These are phyloP conservation scores for Oryza officinalis DNA, from an alignment of 176 grass and related monocot species.

Conservation along the genomic window DNA sequence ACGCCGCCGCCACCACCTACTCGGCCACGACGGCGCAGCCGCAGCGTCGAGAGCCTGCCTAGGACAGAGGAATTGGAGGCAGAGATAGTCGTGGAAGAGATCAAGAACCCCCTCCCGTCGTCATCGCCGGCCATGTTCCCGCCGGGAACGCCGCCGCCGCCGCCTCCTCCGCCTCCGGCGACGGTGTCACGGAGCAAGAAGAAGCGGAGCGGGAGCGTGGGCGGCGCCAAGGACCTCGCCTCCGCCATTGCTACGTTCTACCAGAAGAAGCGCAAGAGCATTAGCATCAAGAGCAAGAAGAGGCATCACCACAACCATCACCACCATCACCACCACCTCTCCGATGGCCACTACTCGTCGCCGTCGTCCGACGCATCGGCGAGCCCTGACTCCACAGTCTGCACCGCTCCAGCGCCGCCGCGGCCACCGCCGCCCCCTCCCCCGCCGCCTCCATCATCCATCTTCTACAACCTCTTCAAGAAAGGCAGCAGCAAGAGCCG, in stretches of 20 bases:
- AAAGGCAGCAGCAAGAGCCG: constrained; percentile 72
- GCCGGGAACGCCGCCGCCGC: constrained; percentile 49
- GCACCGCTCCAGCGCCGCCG: background rate
- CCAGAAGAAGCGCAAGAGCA: constrained; percentile 81
- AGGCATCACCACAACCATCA: constrained; percentile 43
- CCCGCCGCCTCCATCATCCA: constrained; percentile 61
- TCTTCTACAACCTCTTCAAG: constrained; percentile 82
- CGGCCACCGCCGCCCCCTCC: constrained; percentile 46
- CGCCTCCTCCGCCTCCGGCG: constrained; percentile 32
- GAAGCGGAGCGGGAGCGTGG: constrained; percentile 73
- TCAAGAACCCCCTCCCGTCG: constrained; percentile 14
- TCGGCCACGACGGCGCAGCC: constrained; percentile 19
- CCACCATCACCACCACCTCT: constrained; percentile 42
- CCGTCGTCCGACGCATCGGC: constrained; percentile 37
- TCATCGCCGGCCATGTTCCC: constrained; percentile 34
- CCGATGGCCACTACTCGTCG: constrained; percentile 56
- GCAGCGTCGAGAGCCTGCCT: constrained; percentile 50
- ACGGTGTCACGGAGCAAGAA: constrained; percentile 56
- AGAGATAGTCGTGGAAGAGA: constrained; percentile 40
- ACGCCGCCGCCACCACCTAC: background rate
- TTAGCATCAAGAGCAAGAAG: constrained; percentile 61
- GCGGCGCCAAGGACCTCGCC: constrained; percentile 86
- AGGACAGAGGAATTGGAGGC: constrained; percentile 40
- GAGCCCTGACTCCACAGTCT: constrained; percentile 29
- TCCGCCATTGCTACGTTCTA: constrained; percentile 83